Base-by-base conservation (phyloP, 2,329 filamentous ascomycete genomes). In the Proliferodiscus dingleyae region DNA sequence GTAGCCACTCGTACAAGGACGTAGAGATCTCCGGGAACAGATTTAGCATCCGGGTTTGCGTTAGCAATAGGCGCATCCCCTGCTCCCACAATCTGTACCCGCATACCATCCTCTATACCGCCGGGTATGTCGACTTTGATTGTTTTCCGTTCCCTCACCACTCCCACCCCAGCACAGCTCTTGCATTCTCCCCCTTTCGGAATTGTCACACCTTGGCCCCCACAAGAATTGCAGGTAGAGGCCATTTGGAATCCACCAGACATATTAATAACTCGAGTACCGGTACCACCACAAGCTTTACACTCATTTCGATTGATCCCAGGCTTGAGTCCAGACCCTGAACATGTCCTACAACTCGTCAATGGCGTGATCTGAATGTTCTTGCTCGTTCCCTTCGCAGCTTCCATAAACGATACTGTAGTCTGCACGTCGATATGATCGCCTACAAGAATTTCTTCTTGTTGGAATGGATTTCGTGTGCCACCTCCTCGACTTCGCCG, bases 21-120 rank as follows among this genome's bases (percentile, higher is more conserved):
- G 64, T 90, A 96, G 15, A 98, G 78, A 62, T 98, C 91, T 57
- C 93, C 93, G 34, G 80, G 83, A 58, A 84, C 74, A n/a, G 78
- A 80, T 50, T 78, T 77, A 8, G 75, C 71, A 48, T 80, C 77
- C 22, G 81, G 73, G 36, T 82, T 78, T 24, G 79, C 75, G 13
- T 80, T 88, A 19, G 87, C 91, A 7, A 82, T 73, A 18, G 93
- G 85, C 13, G 88, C 84, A 62, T 98, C 91, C 54, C 93, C 93
- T 62, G 94, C 89, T 21, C 87, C 87, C 47, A 83, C 80, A 22
- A 98, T 79, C 42, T 88, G 79, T 59, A 98, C 71, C 46, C 89
- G 81, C 91, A 97, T 97, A 45, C 91, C 90, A 64, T 98, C 91
- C 64, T 97, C 93, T 24, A 98, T 89, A 53, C 93, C 93, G 18